Base-by-base conservation (phyloP, 2,329 filamentous ascomycete species). In the Escovopsis sp. region DNA sequence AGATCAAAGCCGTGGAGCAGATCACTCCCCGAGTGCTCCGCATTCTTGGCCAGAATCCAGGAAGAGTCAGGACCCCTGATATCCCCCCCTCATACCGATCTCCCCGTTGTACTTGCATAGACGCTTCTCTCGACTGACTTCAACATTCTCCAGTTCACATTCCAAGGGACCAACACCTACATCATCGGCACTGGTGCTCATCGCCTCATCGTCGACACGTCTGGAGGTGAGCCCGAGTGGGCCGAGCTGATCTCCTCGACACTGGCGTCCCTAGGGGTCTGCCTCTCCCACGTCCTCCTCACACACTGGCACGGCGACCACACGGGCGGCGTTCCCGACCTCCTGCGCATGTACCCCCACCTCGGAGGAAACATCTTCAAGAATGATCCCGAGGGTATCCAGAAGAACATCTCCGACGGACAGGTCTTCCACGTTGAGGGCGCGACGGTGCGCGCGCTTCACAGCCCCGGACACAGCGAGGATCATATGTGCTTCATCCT, bases 281-380 rank as follows among this genome's bases (percentile, higher is more conserved):
- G 21, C 11, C 18, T 70, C 0, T 61, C 58, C 0, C 57, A 65
- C 36, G 53, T 65, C 35, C 58, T 86, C 4, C 58, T 86, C 11
- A 83, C 79, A 0, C 81, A 86, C 52, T 83, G 79, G 77, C 81
- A 87, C 47, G 66, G 61, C 29, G 80, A 86, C 48, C 81, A 87
- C 48, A 66, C 75, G 4, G 66, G 70, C 11, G 81, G 81, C 1
- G 63, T 85, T 1, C 53, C 61, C 2, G 72, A 83, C 45, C 60
- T 85, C 1, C 51, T 55, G 3, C 28, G 32, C 3, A n/a, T 41
- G 4, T 44, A 52, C 17, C 43, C 48, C 2, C 15, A 38, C 7
- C 37, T 44, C 4, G 3, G n/a, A 18, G 21, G 21, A 12, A 7
- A 7, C 13, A 52, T 82, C n/a, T 68, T 71, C 57, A 81, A 82